Conservation (phyloP, 306 rosid species). For the Purshia tridentata region DNA sequence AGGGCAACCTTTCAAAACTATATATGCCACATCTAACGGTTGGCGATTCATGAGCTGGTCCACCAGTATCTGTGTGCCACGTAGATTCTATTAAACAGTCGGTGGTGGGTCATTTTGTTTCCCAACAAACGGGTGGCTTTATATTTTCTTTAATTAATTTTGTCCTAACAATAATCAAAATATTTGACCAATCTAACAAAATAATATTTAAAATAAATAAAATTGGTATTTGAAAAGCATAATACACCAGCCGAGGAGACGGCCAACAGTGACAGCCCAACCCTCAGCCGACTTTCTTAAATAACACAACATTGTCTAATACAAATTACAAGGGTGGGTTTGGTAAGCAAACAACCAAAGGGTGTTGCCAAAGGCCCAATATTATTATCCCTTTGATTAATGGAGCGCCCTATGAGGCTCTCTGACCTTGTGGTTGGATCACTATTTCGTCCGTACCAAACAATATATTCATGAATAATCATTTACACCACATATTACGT, state of each 20-base stretch:
- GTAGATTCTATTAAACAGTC: background rate
- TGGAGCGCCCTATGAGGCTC: background rate
- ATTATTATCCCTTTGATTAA: background rate
- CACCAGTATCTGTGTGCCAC: slow-evolving; percentile 4
- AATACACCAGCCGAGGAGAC: slow-evolving; percentile 37
- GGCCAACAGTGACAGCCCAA: slow-evolving; percentile 56
- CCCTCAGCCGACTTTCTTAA: slow-evolving; percentile 45
- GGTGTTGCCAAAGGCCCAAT: background rate
- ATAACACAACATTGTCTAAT: slow-evolving; percentile 22
- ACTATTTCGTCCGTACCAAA: no score
- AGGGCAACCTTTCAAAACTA: background rate
- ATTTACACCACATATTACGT: no score
- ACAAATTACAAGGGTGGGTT: slow-evolving; percentile 1
- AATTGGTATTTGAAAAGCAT: slow-evolving; percentile 26
- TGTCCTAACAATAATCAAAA: slow-evolving; percentile 4
- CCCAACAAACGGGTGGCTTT: slow-evolving; percentile 11
- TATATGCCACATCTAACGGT: background rate
- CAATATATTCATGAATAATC: no score
- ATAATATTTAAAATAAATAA: background rate
- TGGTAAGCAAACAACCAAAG: background rate
- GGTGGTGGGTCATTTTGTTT: slow-evolving; percentile 23
- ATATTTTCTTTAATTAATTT: background rate
- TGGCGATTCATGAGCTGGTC: slow-evolving; percentile 15
- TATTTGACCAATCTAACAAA: slow-evolving; percentile 3
- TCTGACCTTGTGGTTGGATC: background rate